A percentile compares a stretch with the other conserved stretches of the same genome.
Evolutionary conservation across 306 rosid genomes (phyloP).

Genomic region (Lablab purpureus): DNA sequence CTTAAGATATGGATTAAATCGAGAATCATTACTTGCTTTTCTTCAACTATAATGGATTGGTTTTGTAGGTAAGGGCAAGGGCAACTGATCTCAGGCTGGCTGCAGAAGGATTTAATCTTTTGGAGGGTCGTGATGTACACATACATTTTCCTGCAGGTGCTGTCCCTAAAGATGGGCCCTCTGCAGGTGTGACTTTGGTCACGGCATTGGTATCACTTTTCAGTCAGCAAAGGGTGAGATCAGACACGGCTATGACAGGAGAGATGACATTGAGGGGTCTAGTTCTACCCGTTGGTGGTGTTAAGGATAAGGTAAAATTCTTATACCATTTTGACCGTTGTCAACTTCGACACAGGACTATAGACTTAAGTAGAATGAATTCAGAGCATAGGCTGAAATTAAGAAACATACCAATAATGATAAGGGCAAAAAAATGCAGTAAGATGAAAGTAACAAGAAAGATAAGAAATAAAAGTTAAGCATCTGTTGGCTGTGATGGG

Average conservation of each 20-base stretch:
- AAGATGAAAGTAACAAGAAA: not conserved
- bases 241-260: slow-evolving; percentile 99
- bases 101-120: slow-evolving; percentile 69
- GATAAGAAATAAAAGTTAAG: slow-evolving; percentile 7
- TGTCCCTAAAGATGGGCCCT: slow-evolving; percentile 99
- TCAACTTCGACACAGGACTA: slow-evolving; percentile 32
- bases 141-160: slow-evolving; percentile 99
- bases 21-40: slow-evolving; percentile 31
- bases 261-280: slow-evolving; percentile 99
- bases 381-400: not conserved
- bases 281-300: slow-evolving; percentile 96
- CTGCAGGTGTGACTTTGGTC: slow-evolving; percentile 98
- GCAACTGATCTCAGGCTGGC: slow-evolving; percentile 77
- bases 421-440: not conserved
- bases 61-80: slow-evolving; percentile 85
- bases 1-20: slow-evolving; percentile 37
- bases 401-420: not conserved
- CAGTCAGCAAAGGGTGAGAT: slow-evolving; percentile 79
- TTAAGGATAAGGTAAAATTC: slow-evolving; percentile 89
- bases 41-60: slow-evolving; percentile 34
- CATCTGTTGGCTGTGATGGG: not conserved
- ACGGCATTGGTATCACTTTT: slow-evolving; percentile 93
- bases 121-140: slow-evolving; percentile 95
- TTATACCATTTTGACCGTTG: slow-evolving; percentile 16
- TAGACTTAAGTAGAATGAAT: slow-evolving; percentile 4